Conservation (phyloP, 352 stramenopile genomes). For the Phytophthora pluvialis region DNA sequence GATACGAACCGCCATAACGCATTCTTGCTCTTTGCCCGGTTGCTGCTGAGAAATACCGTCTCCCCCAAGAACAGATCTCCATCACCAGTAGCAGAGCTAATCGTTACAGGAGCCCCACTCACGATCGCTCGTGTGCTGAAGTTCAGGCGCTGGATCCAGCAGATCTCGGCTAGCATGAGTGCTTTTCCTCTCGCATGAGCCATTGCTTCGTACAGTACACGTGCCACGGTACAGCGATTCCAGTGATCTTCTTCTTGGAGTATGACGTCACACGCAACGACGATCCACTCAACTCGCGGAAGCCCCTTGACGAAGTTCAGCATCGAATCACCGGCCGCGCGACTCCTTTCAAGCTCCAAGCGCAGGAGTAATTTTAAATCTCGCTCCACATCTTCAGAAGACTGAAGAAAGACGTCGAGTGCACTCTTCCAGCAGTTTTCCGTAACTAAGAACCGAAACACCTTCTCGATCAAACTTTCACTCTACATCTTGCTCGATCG, state of each 20-base stretch:
- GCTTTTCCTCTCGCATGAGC: background rate
- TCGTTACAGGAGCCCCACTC: constrained; percentile 6
- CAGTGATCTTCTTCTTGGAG: background rate
- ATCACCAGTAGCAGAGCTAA: background rate
- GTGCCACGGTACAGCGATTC: constrained; percentile 1
- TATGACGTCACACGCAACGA: constrained; percentile 11
- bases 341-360: no score
- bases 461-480: no score
- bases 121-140: background rate
- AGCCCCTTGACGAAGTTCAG: constrained; percentile 11
- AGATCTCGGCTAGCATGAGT: constrained; percentile 16
- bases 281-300: constrained; percentile 1
- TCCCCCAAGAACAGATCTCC: background rate
- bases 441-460: no score
- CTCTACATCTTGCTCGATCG: no score
- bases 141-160: constrained; percentile 16
- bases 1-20: no score
- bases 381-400: no score
- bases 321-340: background rate
- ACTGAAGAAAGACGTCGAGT: no score
- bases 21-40: no score
- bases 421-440: no score
- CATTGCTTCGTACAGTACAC: constrained; percentile 4
- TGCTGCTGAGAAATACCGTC: no score
- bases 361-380: no score